phyloP scores from a whole-genome alignment of 2,329 filamentous ascomycete genomes.

The Decorospora gaudefroyi region DNA sequence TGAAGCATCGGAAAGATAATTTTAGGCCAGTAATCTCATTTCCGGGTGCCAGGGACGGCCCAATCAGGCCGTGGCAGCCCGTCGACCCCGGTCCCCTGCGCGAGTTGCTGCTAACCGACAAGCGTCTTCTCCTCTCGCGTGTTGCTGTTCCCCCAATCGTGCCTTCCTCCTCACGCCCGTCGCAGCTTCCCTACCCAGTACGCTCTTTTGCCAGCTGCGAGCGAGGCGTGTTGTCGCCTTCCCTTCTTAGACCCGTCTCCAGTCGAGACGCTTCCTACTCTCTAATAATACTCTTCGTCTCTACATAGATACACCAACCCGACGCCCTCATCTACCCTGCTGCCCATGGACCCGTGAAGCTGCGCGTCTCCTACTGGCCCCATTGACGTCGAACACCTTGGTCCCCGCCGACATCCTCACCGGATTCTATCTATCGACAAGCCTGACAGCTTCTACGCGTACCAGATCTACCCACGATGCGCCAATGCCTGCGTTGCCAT shows the following conservation, averaged over 20 bases:
- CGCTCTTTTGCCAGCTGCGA: constrained; percentile 43
- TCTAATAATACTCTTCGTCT: constrained; percentile 18
- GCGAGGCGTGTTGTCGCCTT: constrained; percentile 28
- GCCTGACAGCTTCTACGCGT: constrained; percentile 15
- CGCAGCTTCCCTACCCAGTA: constrained; percentile 45
- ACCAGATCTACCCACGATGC: constrained; percentile 21
- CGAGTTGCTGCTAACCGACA: constrained; percentile 16
- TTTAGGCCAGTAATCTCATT: constrained; percentile 38
- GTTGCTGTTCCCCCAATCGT: constrained; percentile 31
- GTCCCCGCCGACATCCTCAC: constrained; percentile 19
- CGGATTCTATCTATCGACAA: constrained; percentile 13
- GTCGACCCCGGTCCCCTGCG: constrained; percentile 20
- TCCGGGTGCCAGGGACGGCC: constrained; percentile 26
- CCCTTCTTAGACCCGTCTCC: constrained; percentile 32
- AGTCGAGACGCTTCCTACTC: constrained; percentile 21
- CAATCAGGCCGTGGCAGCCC: constrained; percentile 28
- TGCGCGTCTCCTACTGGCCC: constrained; percentile 36
- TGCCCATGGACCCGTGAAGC: constrained; percentile 42
- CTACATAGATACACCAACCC: constrained; percentile 22
- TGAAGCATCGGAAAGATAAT: constrained; percentile 31
- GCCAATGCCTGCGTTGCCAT: constrained; percentile 20
- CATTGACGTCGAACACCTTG: constrained; percentile 20
- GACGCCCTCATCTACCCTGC: constrained; percentile 16
- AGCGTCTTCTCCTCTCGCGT: constrained; percentile 12
- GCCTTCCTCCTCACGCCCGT: constrained; percentile 35